Conservation (phyloP, 768 basidiomycete genomes). For the Collybia mongolica region DNA sequence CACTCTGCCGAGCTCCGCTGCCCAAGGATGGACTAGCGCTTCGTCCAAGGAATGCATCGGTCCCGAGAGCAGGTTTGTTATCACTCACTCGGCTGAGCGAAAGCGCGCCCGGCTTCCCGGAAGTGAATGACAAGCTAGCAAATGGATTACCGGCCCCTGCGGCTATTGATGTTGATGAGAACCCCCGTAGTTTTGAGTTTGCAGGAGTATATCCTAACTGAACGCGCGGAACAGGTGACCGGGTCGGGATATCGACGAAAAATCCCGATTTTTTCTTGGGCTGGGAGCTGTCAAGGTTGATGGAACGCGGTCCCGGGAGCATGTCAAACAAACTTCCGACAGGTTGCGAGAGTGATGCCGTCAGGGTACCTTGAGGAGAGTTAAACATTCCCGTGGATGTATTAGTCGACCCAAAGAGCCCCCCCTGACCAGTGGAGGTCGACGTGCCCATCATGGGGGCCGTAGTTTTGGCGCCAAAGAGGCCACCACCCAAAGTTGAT, state of each 20-base stretch:
- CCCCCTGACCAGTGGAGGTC: conserved; percentile 37
- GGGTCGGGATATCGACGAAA: conserved; percentile 73
- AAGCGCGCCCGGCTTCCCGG: conserved; percentile 56
- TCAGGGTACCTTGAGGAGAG: conserved; percentile 60
- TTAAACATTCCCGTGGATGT: conserved; percentile 32
- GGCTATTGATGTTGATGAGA: conserved; percentile 45
- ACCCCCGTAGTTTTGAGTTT: conserved; percentile 72
- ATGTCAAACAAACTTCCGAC: conserved; percentile 73
- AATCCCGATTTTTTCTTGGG: conserved; percentile 77
- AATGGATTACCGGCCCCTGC: conserved; percentile 35
- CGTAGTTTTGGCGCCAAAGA: conserved; percentile 54
- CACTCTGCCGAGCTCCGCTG: conserved; percentile 71
- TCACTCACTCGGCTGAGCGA: conserved; percentile 48
- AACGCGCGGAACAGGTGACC: conserved; percentile 67
- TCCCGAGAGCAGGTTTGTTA: conserved; percentile 38
- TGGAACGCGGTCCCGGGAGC: conserved; percentile 67
- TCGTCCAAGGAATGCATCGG: conserved; percentile 66
- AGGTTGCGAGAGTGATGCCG: conserved; percentile 87
- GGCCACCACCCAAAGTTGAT: conserved; percentile 40
- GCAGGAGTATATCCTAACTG: conserved; percentile 66
- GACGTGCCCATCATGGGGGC: conserved; percentile 46
- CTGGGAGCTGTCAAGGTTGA: conserved; percentile 54
- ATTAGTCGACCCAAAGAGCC: conserved; percentile 42
- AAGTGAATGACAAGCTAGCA: conserved; percentile 44
- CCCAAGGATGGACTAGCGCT: conserved; percentile 66